These are phyloP conservation scores for Paraphaeosphaeria minitans DNA, from an alignment of 2,329 filamentous ascomycete species.

Conservation along the genomic window DNA sequence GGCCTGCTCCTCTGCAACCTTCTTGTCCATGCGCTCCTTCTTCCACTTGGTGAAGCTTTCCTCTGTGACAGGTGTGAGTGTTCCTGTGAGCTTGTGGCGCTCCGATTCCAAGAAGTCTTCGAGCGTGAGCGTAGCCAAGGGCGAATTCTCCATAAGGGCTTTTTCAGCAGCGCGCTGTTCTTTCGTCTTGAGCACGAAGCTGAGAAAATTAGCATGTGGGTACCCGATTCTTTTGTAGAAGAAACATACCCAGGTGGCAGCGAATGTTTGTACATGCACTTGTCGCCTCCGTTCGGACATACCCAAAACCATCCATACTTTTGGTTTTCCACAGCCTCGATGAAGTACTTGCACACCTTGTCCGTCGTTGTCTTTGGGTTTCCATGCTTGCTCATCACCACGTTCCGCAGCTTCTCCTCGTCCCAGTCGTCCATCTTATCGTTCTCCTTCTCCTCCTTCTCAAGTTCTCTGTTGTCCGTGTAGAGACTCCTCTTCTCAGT, in stretches of 20 bases:
- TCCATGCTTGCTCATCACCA: constrained; percentile 94
- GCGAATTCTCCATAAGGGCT: constrained; percentile 92
- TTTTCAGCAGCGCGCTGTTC: constrained; percentile 96
- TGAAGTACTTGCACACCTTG: constrained; percentile 99
- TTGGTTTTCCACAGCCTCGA: constrained; percentile 94
- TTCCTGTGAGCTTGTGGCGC: constrained; percentile 91
- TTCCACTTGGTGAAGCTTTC: constrained; percentile 98
- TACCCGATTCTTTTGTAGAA: background rate
- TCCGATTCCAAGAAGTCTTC: constrained; percentile 98
- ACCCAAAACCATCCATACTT: constrained; percentile 99
- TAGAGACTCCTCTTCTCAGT: constrained; percentile 91
- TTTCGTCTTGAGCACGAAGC: constrained; percentile 96
- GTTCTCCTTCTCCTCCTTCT: constrained; percentile 77
- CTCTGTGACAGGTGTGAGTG: constrained; percentile 87
- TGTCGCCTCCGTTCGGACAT: constrained; percentile 93
- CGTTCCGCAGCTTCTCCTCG: constrained; percentile 89
- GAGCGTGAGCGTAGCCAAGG: constrained; percentile 89
- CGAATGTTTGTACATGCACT: constrained; percentile 98
- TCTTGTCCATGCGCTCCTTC: constrained; percentile 91
- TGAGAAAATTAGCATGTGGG: constrained; percentile 46
- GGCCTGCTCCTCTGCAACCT: constrained; percentile 89
- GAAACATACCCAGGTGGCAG: constrained; percentile 84
- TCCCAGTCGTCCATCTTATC: constrained; percentile 98
- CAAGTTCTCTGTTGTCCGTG: constrained; percentile 76
- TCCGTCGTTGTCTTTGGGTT: constrained; percentile 95